These are phyloP conservation scores for Aspergillus versicolor DNA, from an alignment of 2,329 filamentous ascomycete genomes.

Conservation along the genomic window DNA sequence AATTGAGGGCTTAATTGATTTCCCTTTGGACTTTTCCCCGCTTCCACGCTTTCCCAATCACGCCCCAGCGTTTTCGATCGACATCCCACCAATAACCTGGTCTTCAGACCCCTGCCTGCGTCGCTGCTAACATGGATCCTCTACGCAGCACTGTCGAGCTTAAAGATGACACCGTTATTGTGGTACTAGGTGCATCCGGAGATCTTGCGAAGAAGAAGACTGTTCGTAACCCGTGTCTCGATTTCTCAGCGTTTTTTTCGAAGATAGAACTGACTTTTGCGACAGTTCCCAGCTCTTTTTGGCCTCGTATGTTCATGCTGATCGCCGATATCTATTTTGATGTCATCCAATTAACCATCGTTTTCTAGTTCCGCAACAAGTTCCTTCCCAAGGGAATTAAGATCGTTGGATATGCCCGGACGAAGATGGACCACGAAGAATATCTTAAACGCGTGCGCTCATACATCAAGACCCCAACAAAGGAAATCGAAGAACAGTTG, in stretches of 20 bases:
- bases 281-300: slow-evolving; percentile 91
- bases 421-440: slow-evolving; percentile 98
- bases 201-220: slow-evolving; percentile 99
- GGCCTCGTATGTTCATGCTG: slow-evolving; percentile 72
- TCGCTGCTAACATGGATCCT: slow-evolving; percentile 40
- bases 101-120: slow-evolving; percentile 5
- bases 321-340: neutral
- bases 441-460: slow-evolving; percentile 92
- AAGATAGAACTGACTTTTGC: slow-evolving; percentile 19
- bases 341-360: slow-evolving; percentile 16
- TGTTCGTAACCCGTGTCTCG: slow-evolving; percentile 52
- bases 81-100: neutral
- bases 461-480: slow-evolving; percentile 98
- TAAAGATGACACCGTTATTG: slow-evolving; percentile 96
- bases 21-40: neutral
- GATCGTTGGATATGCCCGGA: slow-evolving; percentile 98
- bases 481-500: slow-evolving; percentile 94
- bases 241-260: slow-evolving; percentile 7
- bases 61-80: slow-evolving; percentile 9
- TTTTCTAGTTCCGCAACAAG: slow-evolving; percentile 85
- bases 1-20: neutral
- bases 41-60: neutral
- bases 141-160: slow-evolving; percentile 77
- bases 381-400: slow-evolving; percentile 95
- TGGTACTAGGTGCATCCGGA: slow-evolving; percentile 94